These are phyloP conservation scores for Penicillium vulpinum DNA, from an alignment of 2,329 filamentous ascomycete species.

Conservation along the genomic window DNA sequence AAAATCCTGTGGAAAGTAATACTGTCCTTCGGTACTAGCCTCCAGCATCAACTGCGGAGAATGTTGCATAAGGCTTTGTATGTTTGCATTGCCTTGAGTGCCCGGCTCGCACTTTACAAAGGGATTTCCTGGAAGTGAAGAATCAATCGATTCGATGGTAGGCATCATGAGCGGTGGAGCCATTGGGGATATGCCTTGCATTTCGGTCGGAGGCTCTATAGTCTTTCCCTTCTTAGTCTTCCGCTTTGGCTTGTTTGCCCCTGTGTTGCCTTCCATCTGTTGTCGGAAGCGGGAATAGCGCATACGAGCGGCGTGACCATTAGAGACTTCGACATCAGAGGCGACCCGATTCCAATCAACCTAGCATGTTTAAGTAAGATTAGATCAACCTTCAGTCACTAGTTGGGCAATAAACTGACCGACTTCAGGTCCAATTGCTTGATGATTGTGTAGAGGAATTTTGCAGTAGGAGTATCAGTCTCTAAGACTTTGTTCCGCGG, in stretches of 20 bases:
- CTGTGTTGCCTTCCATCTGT: constrained; percentile 51
- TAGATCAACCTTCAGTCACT: constrained; percentile 5
- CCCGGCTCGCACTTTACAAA: constrained; percentile 28
- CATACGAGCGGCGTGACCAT: constrained; percentile 60
- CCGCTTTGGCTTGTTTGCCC: constrained; percentile 29
- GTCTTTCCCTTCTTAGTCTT: constrained; percentile 22
- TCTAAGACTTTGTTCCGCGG: constrained; percentile 48
- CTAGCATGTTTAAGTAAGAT: constrained; percentile 28
- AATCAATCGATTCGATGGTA: constrained; percentile 15
- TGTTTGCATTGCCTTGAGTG: not conserved
- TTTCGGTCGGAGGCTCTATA: constrained; percentile 15
- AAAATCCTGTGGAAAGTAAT: constrained; percentile 8
- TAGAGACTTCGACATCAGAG: constrained; percentile 52
- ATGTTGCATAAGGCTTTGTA: constrained; percentile 1
- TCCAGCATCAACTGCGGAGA: constrained; percentile 6
- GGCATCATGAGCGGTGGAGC: constrained; percentile 3
- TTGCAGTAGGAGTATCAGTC: constrained; percentile 51
- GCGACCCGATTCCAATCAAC: constrained; percentile 57
- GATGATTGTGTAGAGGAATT: constrained; percentile 57
- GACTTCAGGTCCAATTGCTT: constrained; percentile 57
- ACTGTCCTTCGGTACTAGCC: not conserved
- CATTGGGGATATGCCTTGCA: constrained; percentile 11
- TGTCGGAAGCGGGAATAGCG: constrained; percentile 56
- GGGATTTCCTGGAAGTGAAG: constrained; percentile 10
- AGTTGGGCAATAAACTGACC: constrained; percentile 19